Base-by-base conservation (phyloP, 768 basidiomycete species). In the Lanmaoa pseudosensibilis region DNA sequence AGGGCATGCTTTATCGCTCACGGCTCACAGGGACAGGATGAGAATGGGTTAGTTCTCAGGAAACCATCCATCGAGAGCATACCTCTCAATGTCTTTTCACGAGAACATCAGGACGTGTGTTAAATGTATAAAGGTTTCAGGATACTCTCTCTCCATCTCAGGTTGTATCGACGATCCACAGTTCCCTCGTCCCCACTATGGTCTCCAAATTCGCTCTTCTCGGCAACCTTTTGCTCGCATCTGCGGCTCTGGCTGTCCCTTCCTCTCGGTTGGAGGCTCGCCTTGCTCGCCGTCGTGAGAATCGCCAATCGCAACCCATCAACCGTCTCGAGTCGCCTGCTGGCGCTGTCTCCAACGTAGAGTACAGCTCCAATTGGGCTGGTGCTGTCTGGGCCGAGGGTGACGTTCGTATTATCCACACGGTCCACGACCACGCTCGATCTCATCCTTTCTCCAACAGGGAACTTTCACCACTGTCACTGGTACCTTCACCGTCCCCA, bases 401-500 rank as follows among this genome's bases (percentile, higher is more conserved):
- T 38, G 16, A 21, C 7, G 67, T 66, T 49, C 15, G 50, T 61
- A 30, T 27, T n/a, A 21, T 18, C 21, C n/a, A 4, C 32, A 13
- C 37, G 13, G 33, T 46, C 18, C 6, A 32, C 1, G 0, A 12
- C 40, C 21, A 38, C 23, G 3, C 19, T 12, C 8, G 27, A 40
- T 45, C 60, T 58, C 39, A 65, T 19, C 18, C 12, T 30, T 19
- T 33, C 25, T 10, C 36, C 18, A 27, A 51, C 44, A 68, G 63
- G 60, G 55, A 16, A 68, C 63, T 12, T 67, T 68, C 54, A 60
- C 55, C n/a, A 39, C 39, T 13, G 57, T 57, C 21, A 57, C 64
- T 34, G 61, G 54, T 53, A 61, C 61, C 39, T 59, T 68, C 32
- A 67, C 61, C 15, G 54, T 56, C n/a, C 66, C 66, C 18, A 46